Evolutionary conservation across 331 rosid genomes (phyloP), one percentile per base, ranked within the genome.

Genomic region (Acacia pycnantha): DNA sequence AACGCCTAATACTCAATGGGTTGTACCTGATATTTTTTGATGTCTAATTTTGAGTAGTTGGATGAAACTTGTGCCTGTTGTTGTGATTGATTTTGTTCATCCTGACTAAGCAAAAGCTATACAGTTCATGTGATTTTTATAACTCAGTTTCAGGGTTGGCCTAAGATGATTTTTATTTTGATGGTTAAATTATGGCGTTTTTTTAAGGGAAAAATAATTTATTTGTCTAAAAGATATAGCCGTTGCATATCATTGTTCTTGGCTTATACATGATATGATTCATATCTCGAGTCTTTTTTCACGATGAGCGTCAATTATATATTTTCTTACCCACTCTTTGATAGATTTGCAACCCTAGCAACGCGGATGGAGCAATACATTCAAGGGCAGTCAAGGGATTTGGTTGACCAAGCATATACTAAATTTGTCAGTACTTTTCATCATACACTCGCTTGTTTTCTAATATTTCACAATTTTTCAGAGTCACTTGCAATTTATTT

Each of bases 391-490:
- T 92, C 98, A 35, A 91, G 99, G 92, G 99, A 96, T 88, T 91
- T 96, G 92, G 99, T 96, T 85, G 99, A 96, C 87, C 98, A 92
- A 93, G 98, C 98, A 40, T 96, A 96, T 87, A 92, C 91, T 40
- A 96, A 96, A 90, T 91, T 96, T 87, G 99, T 96, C 81, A 89
- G 98, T 88, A 75, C 27, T 77, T 87, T 5, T 37, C 41, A 37
- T 37, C 41, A 1, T 37, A 11, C 48, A 44, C 48, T 44, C 19
- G 46, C 41, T 12, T 77, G 77, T 74, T 81, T 81, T 74, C 76
- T 74, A 56, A 65, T 50, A 41, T 29, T 66, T 33, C 18, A 15
- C 13, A 66, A 11, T 35, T 66, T 66, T 66, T 16, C 19, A 16
- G 24, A 31, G 21, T 48, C 18, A 6, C 22, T 35, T 35, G 40